Percentiles rank a stretch among this genome's conserved stretches.
Evolutionary conservation across 2,329 filamentous ascomycete species (phyloP).

Genomic region (Colletotrichum tamarilloi): DNA sequence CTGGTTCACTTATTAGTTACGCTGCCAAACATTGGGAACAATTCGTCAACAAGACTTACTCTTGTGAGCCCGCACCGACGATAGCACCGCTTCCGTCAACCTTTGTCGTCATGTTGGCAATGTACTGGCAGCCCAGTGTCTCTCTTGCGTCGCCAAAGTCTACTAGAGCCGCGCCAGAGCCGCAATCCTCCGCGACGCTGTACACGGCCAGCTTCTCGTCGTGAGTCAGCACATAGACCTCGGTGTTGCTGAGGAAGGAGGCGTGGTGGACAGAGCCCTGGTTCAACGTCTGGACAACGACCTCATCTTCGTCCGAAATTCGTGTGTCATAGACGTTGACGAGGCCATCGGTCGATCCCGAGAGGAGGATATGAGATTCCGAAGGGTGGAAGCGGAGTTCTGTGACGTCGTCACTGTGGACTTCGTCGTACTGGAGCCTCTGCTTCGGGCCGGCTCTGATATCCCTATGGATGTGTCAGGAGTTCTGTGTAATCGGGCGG

Average conservation of each 20-base stretch:
- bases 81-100: conserved; percentile 68
- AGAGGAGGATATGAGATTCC: conserved; percentile 72
- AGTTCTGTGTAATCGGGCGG: background rate
- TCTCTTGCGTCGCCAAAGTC: conserved; percentile 77
- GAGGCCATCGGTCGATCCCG: conserved; percentile 83
- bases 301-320: conserved; percentile 80
- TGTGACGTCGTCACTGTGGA: conserved; percentile 76
- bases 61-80: conserved; percentile 74
- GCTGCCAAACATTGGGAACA: background rate
- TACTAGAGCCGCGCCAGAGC: conserved; percentile 64
- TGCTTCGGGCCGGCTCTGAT: conserved; percentile 60
- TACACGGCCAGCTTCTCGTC: conserved; percentile 84
- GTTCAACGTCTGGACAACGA: conserved; percentile 82
- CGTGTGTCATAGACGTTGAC: conserved; percentile 81
- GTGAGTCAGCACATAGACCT: conserved; percentile 79
- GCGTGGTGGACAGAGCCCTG: conserved; percentile 79
- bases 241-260: conserved; percentile 73
- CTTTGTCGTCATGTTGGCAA: conserved; percentile 74
- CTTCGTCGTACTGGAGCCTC: conserved; percentile 68
- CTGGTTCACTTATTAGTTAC: conserved; percentile 45
- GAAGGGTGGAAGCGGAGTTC: conserved; percentile 70
- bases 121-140: conserved; percentile 77
- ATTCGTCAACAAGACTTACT: conserved; percentile 57
- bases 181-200: conserved; percentile 72
- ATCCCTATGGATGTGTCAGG: conserved; percentile 59